Evolutionary conservation across 202 grass and related monocot species (phyloP).

Genomic region (Setaria viridis): DNA sequence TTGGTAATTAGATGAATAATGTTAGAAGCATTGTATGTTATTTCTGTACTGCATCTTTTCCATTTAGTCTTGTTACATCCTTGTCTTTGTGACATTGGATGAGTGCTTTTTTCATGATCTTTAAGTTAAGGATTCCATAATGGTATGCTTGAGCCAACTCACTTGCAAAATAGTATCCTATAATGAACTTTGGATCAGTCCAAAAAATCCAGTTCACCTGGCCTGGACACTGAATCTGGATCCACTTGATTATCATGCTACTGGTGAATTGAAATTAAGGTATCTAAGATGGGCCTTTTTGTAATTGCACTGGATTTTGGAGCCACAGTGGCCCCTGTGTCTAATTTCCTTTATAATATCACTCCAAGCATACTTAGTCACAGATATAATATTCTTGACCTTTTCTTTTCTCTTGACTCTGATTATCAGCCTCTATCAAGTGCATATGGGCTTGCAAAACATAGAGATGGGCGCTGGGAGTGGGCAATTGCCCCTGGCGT

Average conservation of each 20-base stretch:
- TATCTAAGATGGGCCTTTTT: background rate
- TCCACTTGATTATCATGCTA: conserved; percentile 18
- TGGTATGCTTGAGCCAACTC: background rate
- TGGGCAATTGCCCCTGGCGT: conserved; percentile 99
- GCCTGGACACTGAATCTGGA: conserved; percentile 20
- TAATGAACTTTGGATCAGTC: background rate
- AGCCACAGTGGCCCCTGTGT: background rate
- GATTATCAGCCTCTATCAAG: conserved; percentile 76
- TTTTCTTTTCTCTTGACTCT: conserved; percentile 22
- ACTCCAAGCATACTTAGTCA: conserved; percentile 18
- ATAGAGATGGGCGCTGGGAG: conserved; percentile 99
- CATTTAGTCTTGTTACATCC: conserved; percentile 11
- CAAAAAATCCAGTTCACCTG: background rate
- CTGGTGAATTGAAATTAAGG: conserved; percentile 18
- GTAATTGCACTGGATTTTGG: conserved; percentile 30
- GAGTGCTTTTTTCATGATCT: background rate
- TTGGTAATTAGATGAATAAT: background rate
- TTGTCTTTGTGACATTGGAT: conserved; percentile 33
- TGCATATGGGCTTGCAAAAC: conserved; percentile 98
- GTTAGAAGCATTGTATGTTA: conserved; percentile 15
- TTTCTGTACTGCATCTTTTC: background rate
- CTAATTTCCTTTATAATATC: conserved; percentile 18
- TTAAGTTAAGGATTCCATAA: conserved; percentile 5
- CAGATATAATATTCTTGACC: conserved; percentile 1
- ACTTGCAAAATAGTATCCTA: conserved; percentile 17